These are phyloP conservation scores for Pyrenopolyporus hunteri DNA, from an alignment of 495 filamentous ascomycete genomes.

Conservation along the genomic window DNA sequence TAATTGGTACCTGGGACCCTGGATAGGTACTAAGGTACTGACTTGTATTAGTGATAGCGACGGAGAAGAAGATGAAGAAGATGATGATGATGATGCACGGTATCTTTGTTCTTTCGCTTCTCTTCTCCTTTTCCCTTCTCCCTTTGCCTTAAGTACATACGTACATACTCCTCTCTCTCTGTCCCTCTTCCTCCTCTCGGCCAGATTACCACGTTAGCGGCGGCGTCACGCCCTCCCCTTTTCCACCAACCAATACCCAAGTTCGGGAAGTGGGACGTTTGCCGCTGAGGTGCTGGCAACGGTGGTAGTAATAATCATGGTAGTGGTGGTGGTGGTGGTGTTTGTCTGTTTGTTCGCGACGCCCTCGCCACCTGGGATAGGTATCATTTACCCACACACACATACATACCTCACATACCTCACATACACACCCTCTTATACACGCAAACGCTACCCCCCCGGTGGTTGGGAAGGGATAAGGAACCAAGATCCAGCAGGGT, in stretches of 20 bases:
- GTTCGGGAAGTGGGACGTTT: neutral
- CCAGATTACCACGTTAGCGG: conserved; percentile 17
- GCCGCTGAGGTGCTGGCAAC: neutral
- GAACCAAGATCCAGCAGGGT: conserved; percentile 36
- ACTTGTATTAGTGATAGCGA: too few relatives aligned
- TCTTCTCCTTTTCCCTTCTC: too few relatives aligned
- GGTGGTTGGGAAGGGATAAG: conserved; percentile 31
- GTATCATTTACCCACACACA: conserved; percentile 18
- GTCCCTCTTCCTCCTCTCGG: neutral
- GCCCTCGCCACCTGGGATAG: conserved; percentile 12
- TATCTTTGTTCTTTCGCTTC: too few relatives aligned
- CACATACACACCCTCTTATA: neutral
- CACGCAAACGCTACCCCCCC: neutral
- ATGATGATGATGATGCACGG: too few relatives aligned
- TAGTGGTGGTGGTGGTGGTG: neutral
- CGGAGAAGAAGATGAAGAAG: too few relatives aligned
- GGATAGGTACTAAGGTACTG: too few relatives aligned
- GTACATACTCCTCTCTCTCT: neutral
- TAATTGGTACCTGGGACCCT: too few relatives aligned
- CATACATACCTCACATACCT: conserved; percentile 1
- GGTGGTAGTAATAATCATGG: too few relatives aligned
- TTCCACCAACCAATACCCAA: conserved; percentile 21
- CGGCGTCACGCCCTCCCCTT: conserved; percentile 1
- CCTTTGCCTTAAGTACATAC: neutral
- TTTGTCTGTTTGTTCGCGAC: neutral